Evolutionary conservation across 2,329 filamentous ascomycete genomes (phyloP), one percentile per base, ranked within the genome.

Genomic region (Emmonsia crescens): DNA sequence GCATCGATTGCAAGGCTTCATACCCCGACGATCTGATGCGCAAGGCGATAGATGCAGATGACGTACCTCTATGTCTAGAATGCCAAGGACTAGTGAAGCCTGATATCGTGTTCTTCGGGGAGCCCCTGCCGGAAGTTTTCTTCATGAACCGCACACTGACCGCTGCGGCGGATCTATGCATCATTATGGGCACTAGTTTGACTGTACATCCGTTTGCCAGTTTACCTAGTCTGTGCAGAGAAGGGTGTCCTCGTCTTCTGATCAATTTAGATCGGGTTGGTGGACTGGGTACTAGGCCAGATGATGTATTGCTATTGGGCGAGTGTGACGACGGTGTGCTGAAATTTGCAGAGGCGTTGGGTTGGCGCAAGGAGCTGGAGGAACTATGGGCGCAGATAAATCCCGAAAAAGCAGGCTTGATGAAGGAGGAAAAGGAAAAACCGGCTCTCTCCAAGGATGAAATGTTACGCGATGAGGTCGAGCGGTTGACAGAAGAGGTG

Each of bases 51-150:
- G 75, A 80, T 2, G 79, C 78, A 42, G 87, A 84, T 29, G 79
- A 84, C 31, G 88, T 96, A 0, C 90, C 93, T 0, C 79, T 77
- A 63, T 97, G 93, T 72, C 70, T 78, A 9, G 72, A 77, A 24
- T 97, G 93, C 72, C 78, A 82, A 42, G 92, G 92, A 0, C 77
- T 94, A 2, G 90, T 96, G 44, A 96, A 96, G 76, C 92, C 92
- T 0, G 90, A 96, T 69, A 96, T 96, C 71, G 91, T 96, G 40
- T 96, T 96, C 76, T 96, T 96, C 68, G 91, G 91, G 58, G 91
- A 95, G 71, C 74, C 82, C 0, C 75, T 92, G 2, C 89, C 89
- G 0, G 72, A 76, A 6, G 76, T 75, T 0, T 95, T 95, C 74
- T 85, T 87, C 70, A 71, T 76, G 6, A 85, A 83, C 62, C 76